Conservation (phyloP, 176 grass and related monocot species). For the Calamus simplicifolius region DNA sequence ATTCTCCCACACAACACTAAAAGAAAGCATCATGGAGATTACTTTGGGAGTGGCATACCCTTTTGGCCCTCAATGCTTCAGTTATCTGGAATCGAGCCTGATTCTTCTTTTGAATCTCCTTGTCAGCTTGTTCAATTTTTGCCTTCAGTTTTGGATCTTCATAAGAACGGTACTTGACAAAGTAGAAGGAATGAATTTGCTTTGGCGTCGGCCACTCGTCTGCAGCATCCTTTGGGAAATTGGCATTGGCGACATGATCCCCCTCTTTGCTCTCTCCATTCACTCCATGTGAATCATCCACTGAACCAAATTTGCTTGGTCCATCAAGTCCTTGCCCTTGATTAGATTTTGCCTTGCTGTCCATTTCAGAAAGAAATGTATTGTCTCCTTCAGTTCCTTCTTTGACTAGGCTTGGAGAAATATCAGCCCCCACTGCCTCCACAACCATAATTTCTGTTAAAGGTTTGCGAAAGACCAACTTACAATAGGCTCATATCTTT, state of each 20-base stretch:
- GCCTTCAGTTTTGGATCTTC: conserved; percentile 82
- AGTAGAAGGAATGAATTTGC: conserved; percentile 57
- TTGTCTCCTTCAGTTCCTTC: conserved; percentile 46
- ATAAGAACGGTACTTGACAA: conserved; percentile 51
- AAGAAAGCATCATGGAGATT: no score
- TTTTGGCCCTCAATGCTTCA: conserved; percentile 63
- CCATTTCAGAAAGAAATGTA: conserved; percentile 48
- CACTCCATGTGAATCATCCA: conserved; percentile 30
- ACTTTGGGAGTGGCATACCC: conserved; percentile 34
- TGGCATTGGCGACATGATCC: conserved; percentile 30
- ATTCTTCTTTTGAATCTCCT: conserved; percentile 73
- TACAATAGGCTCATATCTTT: no score
- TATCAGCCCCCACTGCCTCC: conserved; percentile 60
- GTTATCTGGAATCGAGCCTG: conserved; percentile 43
- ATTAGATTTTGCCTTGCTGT: conserved; percentile 50
- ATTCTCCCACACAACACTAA: no score
- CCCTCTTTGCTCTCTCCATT: conserved; percentile 25
- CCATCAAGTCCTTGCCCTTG: conserved; percentile 31
- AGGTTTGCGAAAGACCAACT: no score
- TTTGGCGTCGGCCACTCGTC: conserved; percentile 81
- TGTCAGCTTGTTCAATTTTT: conserved; percentile 77
- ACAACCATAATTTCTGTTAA: conserved; percentile 53
- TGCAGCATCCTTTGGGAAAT: conserved; percentile 46
- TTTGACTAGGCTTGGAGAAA: conserved; percentile 41
- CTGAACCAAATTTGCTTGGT: conserved; percentile 36